Evolutionary conservation across 2,329 filamentous ascomycete genomes (phyloP).

Genomic region (Claviceps pazoutovae): DNA sequence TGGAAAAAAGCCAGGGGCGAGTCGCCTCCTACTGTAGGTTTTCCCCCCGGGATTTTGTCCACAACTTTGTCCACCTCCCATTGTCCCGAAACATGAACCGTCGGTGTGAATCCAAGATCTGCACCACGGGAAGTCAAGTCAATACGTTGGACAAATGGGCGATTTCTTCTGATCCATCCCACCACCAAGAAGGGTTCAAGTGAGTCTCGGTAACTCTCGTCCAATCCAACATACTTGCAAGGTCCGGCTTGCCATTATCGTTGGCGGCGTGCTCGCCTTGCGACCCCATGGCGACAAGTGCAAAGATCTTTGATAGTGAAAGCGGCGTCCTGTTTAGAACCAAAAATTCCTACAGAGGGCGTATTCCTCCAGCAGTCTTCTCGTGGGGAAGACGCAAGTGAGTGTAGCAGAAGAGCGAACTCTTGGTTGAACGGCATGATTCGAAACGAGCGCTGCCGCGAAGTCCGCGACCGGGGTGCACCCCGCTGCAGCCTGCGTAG

Average conservation of each 20-base stretch:
- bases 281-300: constrained; percentile 14
- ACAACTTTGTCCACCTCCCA: constrained; percentile 52
- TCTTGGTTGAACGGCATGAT: too few relatives aligned
- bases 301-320: neutral
- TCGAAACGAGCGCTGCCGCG: too few relatives aligned
- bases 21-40: constrained; percentile 43
- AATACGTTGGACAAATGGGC: neutral
- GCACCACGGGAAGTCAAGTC: neutral
- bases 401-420: too few relatives aligned
- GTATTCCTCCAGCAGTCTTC: neutral
- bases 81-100: constrained; percentile 26
- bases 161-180: neutral
- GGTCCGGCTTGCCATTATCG: constrained; percentile 9
- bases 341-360: too few relatives aligned
- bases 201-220: too few relatives aligned
- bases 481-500: too few relatives aligned
- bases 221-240: constrained; percentile 12
- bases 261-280: constrained; percentile 12
- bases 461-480: too few relatives aligned
- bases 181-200: too few relatives aligned
- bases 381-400: neutral
- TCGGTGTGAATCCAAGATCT: constrained; percentile 23
- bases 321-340: neutral
- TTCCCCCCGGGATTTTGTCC: constrained; percentile 39
- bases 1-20: constrained; percentile 91